Percentiles rank a stretch among this genome's conserved stretches.
phyloP scores from a whole-genome alignment of 805 yeast species.

The Hanseniaspora lindneri region DNA sequence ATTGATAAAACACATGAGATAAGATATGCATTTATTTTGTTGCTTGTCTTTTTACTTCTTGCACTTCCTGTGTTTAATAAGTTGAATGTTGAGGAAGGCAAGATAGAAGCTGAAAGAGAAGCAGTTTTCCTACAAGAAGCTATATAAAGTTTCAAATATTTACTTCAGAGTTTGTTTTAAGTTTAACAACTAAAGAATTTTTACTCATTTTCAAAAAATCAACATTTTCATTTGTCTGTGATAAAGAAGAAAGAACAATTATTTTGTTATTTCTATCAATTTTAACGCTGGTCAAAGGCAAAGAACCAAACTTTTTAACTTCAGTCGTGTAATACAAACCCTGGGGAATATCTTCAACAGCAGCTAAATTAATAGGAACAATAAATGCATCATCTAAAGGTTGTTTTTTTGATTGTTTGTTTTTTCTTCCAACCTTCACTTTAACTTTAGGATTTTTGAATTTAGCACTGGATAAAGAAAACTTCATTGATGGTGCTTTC shows the following conservation, averaged over 20 bases:
- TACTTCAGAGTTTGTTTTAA: conserved; percentile 1
- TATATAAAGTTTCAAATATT: conserved; percentile 5
- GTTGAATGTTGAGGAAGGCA: conserved; percentile 53
- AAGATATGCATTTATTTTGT: conserved; percentile 56
- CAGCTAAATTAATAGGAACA: background rate
- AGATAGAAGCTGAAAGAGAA: conserved; percentile 35
- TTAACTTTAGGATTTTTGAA: conserved; percentile 7
- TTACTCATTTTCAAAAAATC: background rate
- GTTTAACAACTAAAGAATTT: background rate
- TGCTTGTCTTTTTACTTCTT: conserved; percentile 41
- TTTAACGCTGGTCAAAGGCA: conserved; percentile 13
- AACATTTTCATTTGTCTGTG: background rate
- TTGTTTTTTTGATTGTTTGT: background rate
- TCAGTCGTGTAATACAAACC: conserved; percentile 10
- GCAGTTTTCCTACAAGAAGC: conserved; percentile 5
- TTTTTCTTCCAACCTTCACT: background rate
- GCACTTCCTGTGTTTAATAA: conserved; percentile 46
- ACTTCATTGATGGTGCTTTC: conserved; percentile 6
- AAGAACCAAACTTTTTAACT: conserved; percentile 6
- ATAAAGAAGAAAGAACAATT: conserved; percentile 6
- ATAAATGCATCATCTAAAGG: background rate
- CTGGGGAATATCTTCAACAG: background rate
- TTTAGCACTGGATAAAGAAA: background rate
- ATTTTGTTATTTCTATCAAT: conserved; percentile 1
- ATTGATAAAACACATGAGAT: conserved; percentile 65